Percentiles rank a stretch among this genome's conserved stretches.
phyloP scores from a whole-genome alignment of 495 filamentous ascomycete species.

The Lentithecium fluviatile region DNA sequence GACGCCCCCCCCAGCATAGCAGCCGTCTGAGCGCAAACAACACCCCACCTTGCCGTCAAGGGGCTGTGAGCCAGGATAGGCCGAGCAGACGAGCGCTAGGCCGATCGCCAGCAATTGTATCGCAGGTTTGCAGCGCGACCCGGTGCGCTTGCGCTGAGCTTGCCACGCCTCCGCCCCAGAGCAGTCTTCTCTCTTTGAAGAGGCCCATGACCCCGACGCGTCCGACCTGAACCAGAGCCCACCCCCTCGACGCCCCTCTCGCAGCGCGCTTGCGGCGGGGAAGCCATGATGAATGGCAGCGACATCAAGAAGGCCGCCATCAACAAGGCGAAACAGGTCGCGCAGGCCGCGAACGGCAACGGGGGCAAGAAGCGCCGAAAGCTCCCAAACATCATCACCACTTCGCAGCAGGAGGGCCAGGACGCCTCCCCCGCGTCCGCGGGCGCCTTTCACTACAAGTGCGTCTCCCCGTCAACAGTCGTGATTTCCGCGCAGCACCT shows the following conservation, averaged over 20 bases:
- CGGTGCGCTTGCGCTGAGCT: constrained; percentile 1
- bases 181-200: not conserved
- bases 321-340: constrained; percentile 71
- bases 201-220: constrained; percentile 20
- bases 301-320: constrained; percentile 71
- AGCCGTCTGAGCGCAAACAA: not conserved
- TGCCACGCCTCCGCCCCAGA: not conserved
- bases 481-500: constrained; percentile 2
- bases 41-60: not conserved
- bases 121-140: constrained; percentile 2
- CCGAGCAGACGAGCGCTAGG: not conserved
- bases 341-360: constrained; percentile 45
- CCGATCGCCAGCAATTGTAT: constrained; percentile 6
- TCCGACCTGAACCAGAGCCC: constrained; percentile 18
- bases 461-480: constrained; percentile 9
- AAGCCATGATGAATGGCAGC: constrained; percentile 67
- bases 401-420: constrained; percentile 43
- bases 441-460: constrained; percentile 36
- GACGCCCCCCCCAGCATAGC: not conserved
- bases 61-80: not conserved
- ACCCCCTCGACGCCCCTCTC: constrained; percentile 6
- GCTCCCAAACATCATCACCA: constrained; percentile 46
- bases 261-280: constrained; percentile 20
- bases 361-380: constrained; percentile 45
- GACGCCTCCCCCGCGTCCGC: constrained; percentile 40